Evolutionary conservation across 1,284 basidiomycete species (phyloP), one percentile per base, ranked within the genome.

Genomic region (Takashimella koratensis): DNA sequence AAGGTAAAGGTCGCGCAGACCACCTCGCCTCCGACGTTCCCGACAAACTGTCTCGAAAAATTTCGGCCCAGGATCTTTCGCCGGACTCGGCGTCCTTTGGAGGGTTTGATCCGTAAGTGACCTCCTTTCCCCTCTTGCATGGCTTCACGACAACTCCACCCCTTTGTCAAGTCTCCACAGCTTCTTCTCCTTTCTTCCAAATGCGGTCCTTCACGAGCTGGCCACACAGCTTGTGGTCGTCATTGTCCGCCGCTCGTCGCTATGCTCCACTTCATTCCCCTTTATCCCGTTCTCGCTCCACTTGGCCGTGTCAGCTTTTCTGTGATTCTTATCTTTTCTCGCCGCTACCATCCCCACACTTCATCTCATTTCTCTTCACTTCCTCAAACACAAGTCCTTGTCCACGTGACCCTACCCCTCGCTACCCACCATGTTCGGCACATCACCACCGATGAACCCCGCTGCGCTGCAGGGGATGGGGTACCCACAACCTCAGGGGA

Each of bases 401-500:
- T n/a, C n/a, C n/a, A n/a, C 11, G 10, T 47, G 11, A n/a, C 45
- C 24, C 11, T 25, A 11, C 13, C 23, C 16, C 45, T 25, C 45
- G 6, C 12, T 23, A 47, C 20, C 23, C 16, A 54, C 22, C 20
- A 62, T 62, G 60, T 62, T 54, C 24, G 60, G 57, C 4, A 58
- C 49, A 6, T 49, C 57, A 3, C 60, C 60, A 30, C 51, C 52
- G 5, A 12, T 49, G 13, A 43, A 53, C 21, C 57, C 53, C 4
- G 42, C 52, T 27, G 43, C 57, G 25, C 44, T 58, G 19, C 52
- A 55, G 21, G 43, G 43, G 21, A 45, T 59, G 12, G 53, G 41
- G 16, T 58, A 57, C 45, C 30, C 53, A 36, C 61, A 62, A 43
- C 59, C 57, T 25, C n/a, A 45, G 25, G 47, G 44, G 45, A 25